Percentiles rank a stretch among this genome's conserved stretches.
phyloP scores from a whole-genome alignment of 176 grass and related monocot species.

The Carex kokanica region DNA sequence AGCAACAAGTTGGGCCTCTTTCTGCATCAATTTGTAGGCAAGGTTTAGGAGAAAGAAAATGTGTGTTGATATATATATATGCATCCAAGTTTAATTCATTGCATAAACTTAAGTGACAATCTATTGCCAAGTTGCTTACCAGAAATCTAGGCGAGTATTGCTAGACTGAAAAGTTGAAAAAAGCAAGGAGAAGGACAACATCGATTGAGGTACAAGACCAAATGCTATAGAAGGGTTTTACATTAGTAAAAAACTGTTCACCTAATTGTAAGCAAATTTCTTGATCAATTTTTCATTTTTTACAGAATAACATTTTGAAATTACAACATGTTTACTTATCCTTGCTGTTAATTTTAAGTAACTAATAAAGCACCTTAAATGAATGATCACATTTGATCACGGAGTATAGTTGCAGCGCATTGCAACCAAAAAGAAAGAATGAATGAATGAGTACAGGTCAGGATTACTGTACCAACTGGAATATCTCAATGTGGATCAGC shows the following conservation, averaged over 20 bases:
- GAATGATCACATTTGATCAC: neutral
- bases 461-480: neutral
- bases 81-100: neutral
- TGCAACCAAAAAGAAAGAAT: neutral
- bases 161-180: neutral
- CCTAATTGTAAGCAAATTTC: neutral
- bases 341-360: neutral
- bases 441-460: neutral
- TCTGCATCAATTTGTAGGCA: slow-evolving; percentile 39
- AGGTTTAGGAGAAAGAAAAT: slow-evolving; percentile 10
- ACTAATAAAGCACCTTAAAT: neutral
- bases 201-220: neutral
- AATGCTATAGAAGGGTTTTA: neutral
- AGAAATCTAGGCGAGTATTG: neutral
- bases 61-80: neutral
- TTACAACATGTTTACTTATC: neutral
- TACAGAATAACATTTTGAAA: neutral
- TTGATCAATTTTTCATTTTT: neutral
- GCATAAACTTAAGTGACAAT: neutral
- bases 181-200: neutral
- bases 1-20: slow-evolving; percentile 39
- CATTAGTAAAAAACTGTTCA: neutral
- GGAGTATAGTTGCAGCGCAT: neutral
- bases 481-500: neutral
- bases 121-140: neutral